A percentile compares a stretch with the other conserved stretches of the same genome.
phyloP scores from a whole-genome alignment of 768 basidiomycete species.

The Lentinula boryana region DNA sequence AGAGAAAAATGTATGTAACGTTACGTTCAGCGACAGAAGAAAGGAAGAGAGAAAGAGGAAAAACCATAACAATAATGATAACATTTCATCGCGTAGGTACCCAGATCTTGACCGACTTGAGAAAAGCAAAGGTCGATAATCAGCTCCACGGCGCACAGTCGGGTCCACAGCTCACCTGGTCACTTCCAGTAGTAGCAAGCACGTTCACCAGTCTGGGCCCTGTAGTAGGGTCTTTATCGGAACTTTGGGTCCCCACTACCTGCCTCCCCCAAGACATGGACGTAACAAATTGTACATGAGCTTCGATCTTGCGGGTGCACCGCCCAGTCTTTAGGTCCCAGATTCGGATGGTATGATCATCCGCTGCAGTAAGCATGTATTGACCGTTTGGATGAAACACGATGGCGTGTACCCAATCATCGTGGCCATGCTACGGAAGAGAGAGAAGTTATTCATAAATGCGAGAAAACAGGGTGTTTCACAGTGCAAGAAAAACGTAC shows the following conservation, averaged over 20 bases:
- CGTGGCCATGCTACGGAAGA: conserved; percentile 36
- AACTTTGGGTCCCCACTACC: conserved; percentile 10
- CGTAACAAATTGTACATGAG: conserved; percentile 55
- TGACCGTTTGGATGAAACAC: conserved; percentile 74
- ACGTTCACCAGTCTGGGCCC: conserved; percentile 13
- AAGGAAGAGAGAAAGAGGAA: background rate
- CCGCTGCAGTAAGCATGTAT: conserved; percentile 60
- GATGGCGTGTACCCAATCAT: conserved; percentile 68
- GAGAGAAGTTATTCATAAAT: conserved; percentile 5
- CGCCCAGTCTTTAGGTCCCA: conserved; percentile 68
- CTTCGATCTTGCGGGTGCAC: conserved; percentile 61
- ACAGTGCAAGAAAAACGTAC: conserved; percentile 23
- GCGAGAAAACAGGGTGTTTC: background rate
- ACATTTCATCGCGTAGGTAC: conserved; percentile 8
- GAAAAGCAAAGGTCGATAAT: background rate
- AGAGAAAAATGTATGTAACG: background rate
- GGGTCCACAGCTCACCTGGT: conserved; percentile 5
- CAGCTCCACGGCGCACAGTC: background rate
- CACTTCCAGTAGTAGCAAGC: conserved; percentile 16
- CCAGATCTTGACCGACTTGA: conserved; percentile 13
- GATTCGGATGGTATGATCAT: conserved; percentile 67
- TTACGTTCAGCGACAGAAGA: background rate
- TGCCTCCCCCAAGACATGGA: conserved; percentile 56
- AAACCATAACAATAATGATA: conserved; percentile 1
- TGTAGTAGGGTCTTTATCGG: conserved; percentile 11